Conservation (phyloP, 2,329 filamentous ascomycete species). For the Myriosclerotinia scirpicola region DNA sequence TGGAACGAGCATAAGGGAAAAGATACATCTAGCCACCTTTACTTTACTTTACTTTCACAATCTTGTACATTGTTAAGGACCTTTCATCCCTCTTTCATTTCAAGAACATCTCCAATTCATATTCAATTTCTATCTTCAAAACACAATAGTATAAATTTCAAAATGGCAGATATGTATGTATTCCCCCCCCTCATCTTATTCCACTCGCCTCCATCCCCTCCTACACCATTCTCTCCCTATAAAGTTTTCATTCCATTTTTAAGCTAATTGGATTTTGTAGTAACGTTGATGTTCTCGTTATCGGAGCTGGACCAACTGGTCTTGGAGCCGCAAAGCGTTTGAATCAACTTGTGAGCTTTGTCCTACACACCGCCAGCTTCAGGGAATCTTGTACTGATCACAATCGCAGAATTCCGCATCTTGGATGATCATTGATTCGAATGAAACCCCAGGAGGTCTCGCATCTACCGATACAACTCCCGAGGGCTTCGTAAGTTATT, state of each 20-base stretch:
- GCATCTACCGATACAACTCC: conserved; percentile 93
- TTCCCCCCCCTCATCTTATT: background rate
- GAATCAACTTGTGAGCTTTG: conserved; percentile 74
- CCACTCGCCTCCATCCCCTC: background rate
- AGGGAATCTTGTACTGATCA: conserved; percentile 12
- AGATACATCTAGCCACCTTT: conserved; percentile 19
- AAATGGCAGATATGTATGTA: conserved; percentile 28
- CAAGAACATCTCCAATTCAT: background rate
- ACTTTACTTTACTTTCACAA: background rate
- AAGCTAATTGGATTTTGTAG: conserved; percentile 42
- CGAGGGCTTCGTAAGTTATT: conserved; percentile 86
- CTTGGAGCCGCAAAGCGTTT: conserved; percentile 97
- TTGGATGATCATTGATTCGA: conserved; percentile 94
- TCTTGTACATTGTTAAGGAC: background rate
- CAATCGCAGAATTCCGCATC: conserved; percentile 74
- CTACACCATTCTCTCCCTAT: background rate
- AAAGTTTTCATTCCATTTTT: background rate
- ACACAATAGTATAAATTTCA: conserved; percentile 5
- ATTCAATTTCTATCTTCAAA: background rate
- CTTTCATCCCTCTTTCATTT: background rate
- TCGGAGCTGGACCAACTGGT: conserved; percentile 96
- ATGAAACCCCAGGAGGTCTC: conserved; percentile 89
- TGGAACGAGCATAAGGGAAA: background rate
- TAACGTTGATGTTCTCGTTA: conserved; percentile 94
- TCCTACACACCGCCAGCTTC: conserved; percentile 27